Percentiles rank a stretch among this genome's conserved stretches.
phyloP scores from a whole-genome alignment of 306 rosid genomes.

The Fragaria vesca region DNA sequence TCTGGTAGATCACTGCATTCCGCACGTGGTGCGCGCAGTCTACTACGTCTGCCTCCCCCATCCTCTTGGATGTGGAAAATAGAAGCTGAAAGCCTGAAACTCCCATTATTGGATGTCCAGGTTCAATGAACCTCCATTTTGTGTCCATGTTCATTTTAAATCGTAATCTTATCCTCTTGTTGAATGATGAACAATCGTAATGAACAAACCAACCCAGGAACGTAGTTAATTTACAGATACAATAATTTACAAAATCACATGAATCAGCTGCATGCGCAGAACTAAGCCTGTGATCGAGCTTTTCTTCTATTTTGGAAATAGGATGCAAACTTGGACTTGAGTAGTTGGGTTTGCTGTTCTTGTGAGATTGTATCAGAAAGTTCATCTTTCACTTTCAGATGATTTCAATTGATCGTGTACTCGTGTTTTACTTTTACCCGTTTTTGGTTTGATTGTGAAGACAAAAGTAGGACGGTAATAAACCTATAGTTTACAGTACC shows the following conservation, averaged over 20 bases:
- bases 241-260: no score
- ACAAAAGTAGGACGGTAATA: no score
- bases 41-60: neutral
- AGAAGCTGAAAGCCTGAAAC: conserved; percentile 7
- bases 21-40: neutral
- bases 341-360: neutral
- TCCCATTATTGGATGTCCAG: conserved; percentile 26
- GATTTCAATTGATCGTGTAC: no score
- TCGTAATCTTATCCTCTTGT: neutral
- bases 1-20: neutral
- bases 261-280: no score
- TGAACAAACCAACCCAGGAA: neutral
- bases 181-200: neutral
- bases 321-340: neutral
- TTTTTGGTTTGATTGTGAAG: neutral
- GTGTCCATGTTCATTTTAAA: conserved; percentile 42
- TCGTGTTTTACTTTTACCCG: no score
- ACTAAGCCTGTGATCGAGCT: no score
- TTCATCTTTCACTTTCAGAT: no score
- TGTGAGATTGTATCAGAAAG: no score
- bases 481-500: neutral
- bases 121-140: conserved; percentile 44
- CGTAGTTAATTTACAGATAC: no score
- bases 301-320: no score
- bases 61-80: conserved; percentile 29